Conservation (phyloP, 805 yeast species). For the Ogataea henricii region DNA sequence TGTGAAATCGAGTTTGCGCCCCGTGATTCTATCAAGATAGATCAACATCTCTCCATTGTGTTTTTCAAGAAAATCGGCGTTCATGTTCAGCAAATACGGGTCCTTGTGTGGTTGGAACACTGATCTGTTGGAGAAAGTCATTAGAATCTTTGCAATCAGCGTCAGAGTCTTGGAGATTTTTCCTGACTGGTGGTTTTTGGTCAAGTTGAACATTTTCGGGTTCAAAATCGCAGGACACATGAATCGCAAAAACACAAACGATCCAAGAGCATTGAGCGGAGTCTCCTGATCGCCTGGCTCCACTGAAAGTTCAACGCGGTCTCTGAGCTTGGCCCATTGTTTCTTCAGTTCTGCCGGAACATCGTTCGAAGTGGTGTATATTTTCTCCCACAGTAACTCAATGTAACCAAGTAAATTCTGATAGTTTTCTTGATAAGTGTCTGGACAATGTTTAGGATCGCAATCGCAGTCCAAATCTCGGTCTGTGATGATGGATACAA, state of each 20-base stretch:
- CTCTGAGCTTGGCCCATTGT: conserved; percentile 64
- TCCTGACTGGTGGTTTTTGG: conserved; percentile 70
- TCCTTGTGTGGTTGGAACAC: conserved; percentile 78
- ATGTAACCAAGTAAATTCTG: conserved; percentile 44
- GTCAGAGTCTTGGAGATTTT: conserved; percentile 76
- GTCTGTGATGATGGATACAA: conserved; percentile 52
- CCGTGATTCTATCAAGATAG: conserved; percentile 73
- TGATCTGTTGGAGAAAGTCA: conserved; percentile 78
- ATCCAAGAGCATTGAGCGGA: conserved; percentile 74
- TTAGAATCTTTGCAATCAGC: conserved; percentile 72
- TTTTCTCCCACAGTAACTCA: conserved; percentile 62
- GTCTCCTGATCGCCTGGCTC: conserved; percentile 51
- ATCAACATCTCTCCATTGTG: conserved; percentile 61
- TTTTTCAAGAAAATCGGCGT: conserved; percentile 57
- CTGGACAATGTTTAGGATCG: conserved; percentile 61
- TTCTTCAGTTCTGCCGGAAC: conserved; percentile 67
- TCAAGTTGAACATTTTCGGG: conserved; percentile 80
- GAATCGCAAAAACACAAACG: conserved; percentile 80
- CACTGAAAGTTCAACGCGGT: conserved; percentile 61
- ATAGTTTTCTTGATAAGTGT: conserved; percentile 39
- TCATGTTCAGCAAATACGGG: conserved; percentile 73
- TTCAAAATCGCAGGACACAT: conserved; percentile 90
- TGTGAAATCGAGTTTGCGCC: conserved; percentile 62
- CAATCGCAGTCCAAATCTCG: conserved; percentile 69
- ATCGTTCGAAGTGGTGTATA: conserved; percentile 68